Evolutionary conservation across 352 stramenopile genomes (phyloP).

Genomic region (Phytophthora pisi): DNA sequence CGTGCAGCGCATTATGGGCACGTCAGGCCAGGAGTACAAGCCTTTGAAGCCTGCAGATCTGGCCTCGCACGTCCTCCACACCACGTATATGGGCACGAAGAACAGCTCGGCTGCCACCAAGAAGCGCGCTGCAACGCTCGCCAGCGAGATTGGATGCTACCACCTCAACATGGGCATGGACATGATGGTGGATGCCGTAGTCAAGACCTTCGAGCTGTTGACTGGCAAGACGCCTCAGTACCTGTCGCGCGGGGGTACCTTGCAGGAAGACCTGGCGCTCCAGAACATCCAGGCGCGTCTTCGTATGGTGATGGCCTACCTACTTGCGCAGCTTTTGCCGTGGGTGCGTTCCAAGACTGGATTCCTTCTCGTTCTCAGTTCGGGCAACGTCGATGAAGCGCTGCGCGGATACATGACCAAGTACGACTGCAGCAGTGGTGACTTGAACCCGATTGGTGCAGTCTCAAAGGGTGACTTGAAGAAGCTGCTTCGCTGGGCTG

Average conservation of each 20-base stretch:
- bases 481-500: conserved; percentile 94
- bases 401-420: conserved; percentile 99
- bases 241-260: conserved; percentile 86
- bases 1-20: conserved; percentile 86
- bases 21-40: conserved; percentile 53
- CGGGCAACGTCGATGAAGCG: conserved; percentile 98
- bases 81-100: conserved; percentile 97
- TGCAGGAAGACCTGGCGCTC: conserved; percentile 96
- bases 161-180: conserved; percentile 97
- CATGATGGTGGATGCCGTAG: conserved; percentile 91
- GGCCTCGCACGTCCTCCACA: conserved; percentile 94
- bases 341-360: conserved; percentile 95
- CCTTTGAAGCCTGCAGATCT: conserved; percentile 88
- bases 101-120: conserved; percentile 94
- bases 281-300: conserved; percentile 99
- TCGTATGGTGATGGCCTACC: conserved; percentile 98
- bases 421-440: conserved; percentile 98
- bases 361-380: conserved; percentile 98
- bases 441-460: conserved; percentile 98
- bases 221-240: conserved; percentile 93
- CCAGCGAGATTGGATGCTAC: conserved; percentile 94
- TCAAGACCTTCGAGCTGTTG: conserved; percentile 77
- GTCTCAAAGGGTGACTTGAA: conserved; percentile 98
- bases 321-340: conserved; percentile 97
- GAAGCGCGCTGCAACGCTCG: conserved; percentile 88